Conservation (phyloP, 2,329 filamentous ascomycete genomes). For the Penicillium brevicompactum region DNA sequence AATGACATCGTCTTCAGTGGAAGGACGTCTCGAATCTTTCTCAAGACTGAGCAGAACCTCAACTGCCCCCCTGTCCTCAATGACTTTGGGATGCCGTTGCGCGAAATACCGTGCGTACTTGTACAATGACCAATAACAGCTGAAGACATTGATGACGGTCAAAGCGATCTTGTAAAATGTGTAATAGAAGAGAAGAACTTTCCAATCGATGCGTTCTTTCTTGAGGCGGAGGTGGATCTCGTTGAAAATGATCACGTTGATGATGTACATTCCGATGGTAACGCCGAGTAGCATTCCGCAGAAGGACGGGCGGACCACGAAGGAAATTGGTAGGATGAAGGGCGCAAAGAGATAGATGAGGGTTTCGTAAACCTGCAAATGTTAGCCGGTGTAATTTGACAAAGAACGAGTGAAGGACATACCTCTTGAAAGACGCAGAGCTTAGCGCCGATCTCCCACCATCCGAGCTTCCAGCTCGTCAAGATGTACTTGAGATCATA, state of each 20-base stretch:
- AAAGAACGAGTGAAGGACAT: background rate
- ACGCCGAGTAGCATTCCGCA: slow-evolving; percentile 39
- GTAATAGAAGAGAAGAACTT: slow-evolving; percentile 46
- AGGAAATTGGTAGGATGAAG: slow-evolving; percentile 50
- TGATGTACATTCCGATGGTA: slow-evolving; percentile 46
- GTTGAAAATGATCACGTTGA: slow-evolving; percentile 52
- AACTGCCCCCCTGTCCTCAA: slow-evolving; percentile 50
- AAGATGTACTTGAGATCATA: slow-evolving; percentile 53
- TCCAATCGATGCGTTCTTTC: slow-evolving; percentile 46
- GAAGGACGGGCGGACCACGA: slow-evolving; percentile 47
- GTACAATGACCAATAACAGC: slow-evolving; percentile 45
- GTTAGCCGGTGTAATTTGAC: background rate
- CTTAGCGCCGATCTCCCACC: slow-evolving; percentile 54
- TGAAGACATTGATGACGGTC: slow-evolving; percentile 48
- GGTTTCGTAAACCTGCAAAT: slow-evolving; percentile 46
- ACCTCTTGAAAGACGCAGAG: slow-evolving; percentile 53
- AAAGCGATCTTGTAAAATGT: slow-evolving; percentile 49
- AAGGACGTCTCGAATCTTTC: slow-evolving; percentile 5
- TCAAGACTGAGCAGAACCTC: slow-evolving; percentile 32
- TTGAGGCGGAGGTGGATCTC: slow-evolving; percentile 51
- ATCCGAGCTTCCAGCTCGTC: slow-evolving; percentile 51
- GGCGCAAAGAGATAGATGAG: slow-evolving; percentile 50
- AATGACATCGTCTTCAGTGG: slow-evolving; percentile 2
- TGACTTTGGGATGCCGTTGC: slow-evolving; percentile 50
- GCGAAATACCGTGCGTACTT: slow-evolving; percentile 52